Evolutionary conservation across 352 stramenopile species (phyloP), one percentile per base, ranked within the genome.

Genomic region (Phytopythium cucurbitacearum): DNA sequence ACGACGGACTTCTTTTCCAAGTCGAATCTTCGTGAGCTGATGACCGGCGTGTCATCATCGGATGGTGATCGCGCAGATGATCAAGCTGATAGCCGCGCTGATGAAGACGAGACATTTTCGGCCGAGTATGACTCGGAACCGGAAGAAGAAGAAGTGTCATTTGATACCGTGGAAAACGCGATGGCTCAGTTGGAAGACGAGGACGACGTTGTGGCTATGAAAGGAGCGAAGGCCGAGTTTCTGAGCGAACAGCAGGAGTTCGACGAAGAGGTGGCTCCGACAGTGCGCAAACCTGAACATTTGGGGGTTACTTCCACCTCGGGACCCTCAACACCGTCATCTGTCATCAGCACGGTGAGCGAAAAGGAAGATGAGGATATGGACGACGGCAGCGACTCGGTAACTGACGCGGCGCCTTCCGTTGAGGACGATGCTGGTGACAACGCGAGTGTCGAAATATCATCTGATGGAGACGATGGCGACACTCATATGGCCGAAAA

Each of bases 181-280:
- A 99, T 99, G 95, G 83, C 91, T 10, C 73, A 94, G 43, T 61
- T 98, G 5, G 96, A 99, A 72, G 96, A 99, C 61, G 91, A 96
- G 51, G 93, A 97, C 48, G 95, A 99, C 64, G 93, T 98, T 6
- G 80, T 87, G 9, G 95, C 94, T 3, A 96, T 98, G 76, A 74
- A 87, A 40, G 94, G 80, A 9, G 91, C 80, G 13, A 60, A 72
- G 34, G 76, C 76, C 2, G 78, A 91, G 49, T 71, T 75, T 46
- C 35, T 82, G 38, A 68, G 67, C 11, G 78, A 89, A 56, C 66
- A 82, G 35, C 56, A 67, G 0, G 79, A 90, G 49, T 92, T 88
- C 55, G 73, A 88, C 10, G 73, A 88, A 51, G 73, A 88, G 6
- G 41, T 16, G 36, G 62, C 48, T 43, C 64, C 9, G 50, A 65